These are phyloP conservation scores for Rosa hybrid DNA, from an alignment of 331 rosid genomes.

Conservation along the genomic window DNA sequence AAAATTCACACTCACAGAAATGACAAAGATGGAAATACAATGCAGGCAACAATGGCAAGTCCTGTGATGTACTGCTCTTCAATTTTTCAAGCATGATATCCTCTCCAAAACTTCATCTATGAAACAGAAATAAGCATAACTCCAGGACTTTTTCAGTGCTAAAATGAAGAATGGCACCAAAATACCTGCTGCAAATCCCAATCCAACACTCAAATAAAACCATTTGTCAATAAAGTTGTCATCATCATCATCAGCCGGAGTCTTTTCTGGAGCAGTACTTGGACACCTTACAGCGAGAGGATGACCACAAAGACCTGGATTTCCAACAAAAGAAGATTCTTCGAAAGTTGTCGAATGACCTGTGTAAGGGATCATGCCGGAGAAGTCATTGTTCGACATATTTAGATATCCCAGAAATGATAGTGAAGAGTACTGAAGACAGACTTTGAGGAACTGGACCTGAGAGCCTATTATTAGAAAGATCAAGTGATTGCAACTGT, in stretches of 20 bases:
- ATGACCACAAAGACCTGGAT: constrained; percentile 43
- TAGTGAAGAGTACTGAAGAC: constrained; percentile 41
- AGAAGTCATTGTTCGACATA: constrained; percentile 41
- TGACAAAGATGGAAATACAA: too few species aligned
- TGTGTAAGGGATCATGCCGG: constrained; percentile 44
- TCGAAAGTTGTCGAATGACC: constrained; percentile 39
- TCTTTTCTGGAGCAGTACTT: background rate
- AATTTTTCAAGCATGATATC: too few species aligned
- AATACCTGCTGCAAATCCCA: constrained; percentile 51
- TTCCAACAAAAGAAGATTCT: constrained; percentile 36
- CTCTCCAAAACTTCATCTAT: constrained; percentile 22
- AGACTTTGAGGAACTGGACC: constrained; percentile 47
- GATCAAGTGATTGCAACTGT: constrained; percentile 45
- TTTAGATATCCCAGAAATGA: constrained; percentile 42
- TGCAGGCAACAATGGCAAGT: too few species aligned
- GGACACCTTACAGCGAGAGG: constrained; percentile 38
- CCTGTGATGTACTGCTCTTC: too few species aligned
- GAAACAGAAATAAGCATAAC: constrained; percentile 34
- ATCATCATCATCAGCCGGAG: background rate
- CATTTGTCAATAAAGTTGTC: constrained; percentile 34
- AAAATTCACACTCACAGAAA: too few species aligned
- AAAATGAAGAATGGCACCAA: constrained; percentile 42
- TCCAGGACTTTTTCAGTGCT: constrained; percentile 41
- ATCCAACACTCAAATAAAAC: constrained; percentile 56
- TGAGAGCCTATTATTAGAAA: constrained; percentile 41